phyloP scores from a whole-genome alignment of 805 yeast species.

The Nakazawaea peltata region DNA sequence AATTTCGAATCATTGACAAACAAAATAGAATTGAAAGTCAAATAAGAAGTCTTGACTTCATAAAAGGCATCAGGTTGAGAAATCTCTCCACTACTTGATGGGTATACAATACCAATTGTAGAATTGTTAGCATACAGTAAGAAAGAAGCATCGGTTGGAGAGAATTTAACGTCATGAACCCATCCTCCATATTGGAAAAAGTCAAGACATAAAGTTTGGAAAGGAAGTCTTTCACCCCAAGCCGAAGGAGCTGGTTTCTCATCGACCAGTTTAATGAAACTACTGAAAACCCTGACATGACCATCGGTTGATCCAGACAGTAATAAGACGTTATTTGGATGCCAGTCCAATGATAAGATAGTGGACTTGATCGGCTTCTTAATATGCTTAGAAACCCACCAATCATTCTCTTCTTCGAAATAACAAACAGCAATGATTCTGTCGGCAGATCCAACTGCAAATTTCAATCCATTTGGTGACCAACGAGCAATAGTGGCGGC shows the following conservation, averaged over 20 bases:
- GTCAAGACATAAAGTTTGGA: slow-evolving; percentile 86
- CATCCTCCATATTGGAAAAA: slow-evolving; percentile 68
- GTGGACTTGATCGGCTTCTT: slow-evolving; percentile 92
- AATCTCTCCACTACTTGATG: slow-evolving; percentile 45
- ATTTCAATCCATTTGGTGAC: slow-evolving; percentile 93
- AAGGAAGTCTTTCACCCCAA: slow-evolving; percentile 96
- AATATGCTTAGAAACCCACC: slow-evolving; percentile 99
- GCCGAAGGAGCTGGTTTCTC: slow-evolving; percentile 68
- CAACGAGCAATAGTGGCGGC: slow-evolving; percentile 93
- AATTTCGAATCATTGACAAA: slow-evolving; percentile 62
- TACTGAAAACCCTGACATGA: slow-evolving; percentile 81
- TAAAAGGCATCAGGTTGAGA: slow-evolving; percentile 51
- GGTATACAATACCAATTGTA: slow-evolving; percentile 71
- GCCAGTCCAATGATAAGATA: slow-evolving; percentile 81
- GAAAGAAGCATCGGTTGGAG: slow-evolving; percentile 61
- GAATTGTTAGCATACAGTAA: slow-evolving; percentile 82
- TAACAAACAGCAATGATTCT: slow-evolving; percentile 92
- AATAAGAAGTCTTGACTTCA: slow-evolving; percentile 53
- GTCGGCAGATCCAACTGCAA: slow-evolving; percentile 96
- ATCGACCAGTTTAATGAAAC: slow-evolving; percentile 84
- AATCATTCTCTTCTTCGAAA: slow-evolving; percentile 91
- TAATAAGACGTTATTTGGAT: slow-evolving; percentile 80
- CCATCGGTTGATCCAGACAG: slow-evolving; percentile 94
- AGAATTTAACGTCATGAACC: slow-evolving; percentile 86
- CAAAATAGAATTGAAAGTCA: slow-evolving; percentile 74